phyloP scores from a whole-genome alignment of 2,329 filamentous ascomycete species.

The Diaporthe aspalathi region DNA sequence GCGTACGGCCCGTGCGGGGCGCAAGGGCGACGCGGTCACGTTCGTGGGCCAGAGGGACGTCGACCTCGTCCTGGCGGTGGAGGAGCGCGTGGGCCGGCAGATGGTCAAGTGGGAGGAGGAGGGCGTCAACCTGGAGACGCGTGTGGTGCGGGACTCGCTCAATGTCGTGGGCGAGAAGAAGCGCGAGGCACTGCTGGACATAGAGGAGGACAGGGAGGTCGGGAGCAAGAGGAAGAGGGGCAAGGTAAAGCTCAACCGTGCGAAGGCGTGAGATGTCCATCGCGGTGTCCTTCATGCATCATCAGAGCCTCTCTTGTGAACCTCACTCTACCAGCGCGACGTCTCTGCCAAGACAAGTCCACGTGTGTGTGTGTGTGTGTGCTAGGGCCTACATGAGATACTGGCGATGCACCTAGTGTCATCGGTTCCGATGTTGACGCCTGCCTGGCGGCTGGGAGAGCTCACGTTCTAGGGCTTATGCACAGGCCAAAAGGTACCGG shows the following conservation, averaged over 20 bases:
- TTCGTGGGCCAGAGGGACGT: conserved; percentile 95
- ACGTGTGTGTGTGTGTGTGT: too few relatives aligned
- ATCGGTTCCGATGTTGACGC: background rate
- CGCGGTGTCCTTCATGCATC: background rate
- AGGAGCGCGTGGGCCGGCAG: conserved; percentile 80
- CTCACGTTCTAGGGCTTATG: background rate
- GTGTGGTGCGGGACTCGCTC: conserved; percentile 85
- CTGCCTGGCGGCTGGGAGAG: background rate
- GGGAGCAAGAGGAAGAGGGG: conserved; percentile 81
- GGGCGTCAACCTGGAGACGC: conserved; percentile 91
- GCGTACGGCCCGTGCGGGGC: conserved; percentile 91
- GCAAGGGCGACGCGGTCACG: conserved; percentile 83
- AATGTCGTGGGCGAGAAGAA: conserved; percentile 97
- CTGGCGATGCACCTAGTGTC: background rate
- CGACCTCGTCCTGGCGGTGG: conserved; percentile 88
- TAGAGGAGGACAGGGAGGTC: conserved; percentile 92
- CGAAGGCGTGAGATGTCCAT: conserved; percentile 35
- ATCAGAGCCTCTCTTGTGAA: too few relatives aligned
- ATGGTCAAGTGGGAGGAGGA: conserved; percentile 91
- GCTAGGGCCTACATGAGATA: background rate
- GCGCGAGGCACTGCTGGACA: conserved; percentile 87
- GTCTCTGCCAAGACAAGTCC: background rate
- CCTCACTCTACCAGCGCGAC: background rate
- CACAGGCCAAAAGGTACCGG: conserved; percentile 2
- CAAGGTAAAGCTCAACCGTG: conserved; percentile 65